Evolutionary conservation across 768 basidiomycete species (phyloP).

Genomic region (Lactifluus pinguis): DNA sequence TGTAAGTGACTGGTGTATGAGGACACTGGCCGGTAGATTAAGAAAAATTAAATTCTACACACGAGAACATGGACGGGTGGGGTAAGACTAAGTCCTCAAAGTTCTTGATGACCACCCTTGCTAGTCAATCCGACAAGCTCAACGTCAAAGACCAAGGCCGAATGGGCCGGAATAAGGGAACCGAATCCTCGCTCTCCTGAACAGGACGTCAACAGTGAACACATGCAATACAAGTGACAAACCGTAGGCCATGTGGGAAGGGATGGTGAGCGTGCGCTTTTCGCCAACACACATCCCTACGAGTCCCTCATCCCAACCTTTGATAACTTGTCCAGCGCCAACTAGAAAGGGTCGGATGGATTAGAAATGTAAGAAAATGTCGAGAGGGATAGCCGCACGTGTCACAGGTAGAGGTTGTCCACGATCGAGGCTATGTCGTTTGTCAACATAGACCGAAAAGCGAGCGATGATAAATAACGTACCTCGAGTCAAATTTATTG

Average conservation of each 20-base stretch:
- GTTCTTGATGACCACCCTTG: constrained; percentile 38
- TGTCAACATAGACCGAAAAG: background rate
- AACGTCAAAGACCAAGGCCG: constrained; percentile 79
- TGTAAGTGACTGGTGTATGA: background rate
- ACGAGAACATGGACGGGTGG: background rate
- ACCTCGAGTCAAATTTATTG: constrained; percentile 87
- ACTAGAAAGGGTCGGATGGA: constrained; percentile 34
- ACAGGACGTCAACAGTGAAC: background rate
- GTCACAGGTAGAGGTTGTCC: constrained; percentile 67
- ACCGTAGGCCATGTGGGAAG: constrained; percentile 77
- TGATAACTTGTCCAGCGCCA: constrained; percentile 73
- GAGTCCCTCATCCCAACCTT: constrained; percentile 80
- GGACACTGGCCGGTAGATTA: background rate
- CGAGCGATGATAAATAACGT: constrained; percentile 17
- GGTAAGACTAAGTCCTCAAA: constrained; percentile 27
- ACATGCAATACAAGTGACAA: constrained; percentile 23
- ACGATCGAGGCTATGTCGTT: constrained; percentile 51
- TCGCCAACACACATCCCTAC: constrained; percentile 80
- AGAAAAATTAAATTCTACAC: background rate
- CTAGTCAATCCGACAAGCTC: constrained; percentile 64
- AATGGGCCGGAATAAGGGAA: constrained; percentile 64
- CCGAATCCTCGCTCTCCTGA: constrained; percentile 71
- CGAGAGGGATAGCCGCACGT: constrained; percentile 37
- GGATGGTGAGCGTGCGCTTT: constrained; percentile 85
- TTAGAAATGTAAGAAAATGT: background rate